Conservation (phyloP, 129 eudicot species). For the Ambrosia trifida region DNA sequence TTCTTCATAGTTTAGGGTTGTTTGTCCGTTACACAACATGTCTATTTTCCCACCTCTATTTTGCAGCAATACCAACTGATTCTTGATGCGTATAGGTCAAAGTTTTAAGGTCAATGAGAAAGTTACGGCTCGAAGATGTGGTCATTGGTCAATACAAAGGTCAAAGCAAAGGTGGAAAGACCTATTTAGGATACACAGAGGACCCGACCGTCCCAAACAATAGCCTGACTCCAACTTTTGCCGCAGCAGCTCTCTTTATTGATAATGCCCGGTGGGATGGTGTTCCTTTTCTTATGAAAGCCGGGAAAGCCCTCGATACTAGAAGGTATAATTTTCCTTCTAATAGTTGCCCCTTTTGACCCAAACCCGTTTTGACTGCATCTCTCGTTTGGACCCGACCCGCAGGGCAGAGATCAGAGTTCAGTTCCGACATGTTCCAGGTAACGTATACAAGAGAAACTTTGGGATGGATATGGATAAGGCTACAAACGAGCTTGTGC, state of each 20-base stretch:
- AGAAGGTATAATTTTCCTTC: constrained; percentile 29
- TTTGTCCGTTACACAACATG: too few species aligned
- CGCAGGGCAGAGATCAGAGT: constrained; percentile 92
- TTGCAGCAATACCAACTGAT: neutral
- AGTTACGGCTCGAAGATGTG: constrained; percentile 66
- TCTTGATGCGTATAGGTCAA: constrained; percentile 59
- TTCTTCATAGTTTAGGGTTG: too few species aligned
- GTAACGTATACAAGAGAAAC: constrained; percentile 74
- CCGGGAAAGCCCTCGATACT: constrained; percentile 93
- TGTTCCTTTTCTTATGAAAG: constrained; percentile 95
- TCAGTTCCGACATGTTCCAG: constrained; percentile 96
- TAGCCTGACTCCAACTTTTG: constrained; percentile 92
- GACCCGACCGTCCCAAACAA: constrained; percentile 82
- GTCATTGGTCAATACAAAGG: constrained; percentile 90
- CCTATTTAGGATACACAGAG: constrained; percentile 73
- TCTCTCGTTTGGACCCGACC: too few species aligned
- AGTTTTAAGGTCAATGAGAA: constrained; percentile 89
- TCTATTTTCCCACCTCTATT: neutral
- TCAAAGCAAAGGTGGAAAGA: constrained; percentile 73
- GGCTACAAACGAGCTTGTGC: constrained; percentile 92
- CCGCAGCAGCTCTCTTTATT: constrained; percentile 92
- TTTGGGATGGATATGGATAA: constrained; percentile 77
- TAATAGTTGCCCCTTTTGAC: neutral
- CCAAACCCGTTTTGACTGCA: neutral
- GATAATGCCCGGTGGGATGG: constrained; percentile 98